Evolutionary conservation across 495 filamentous ascomycete species (phyloP).

Genomic region (Aspergillus wentii): DNA sequence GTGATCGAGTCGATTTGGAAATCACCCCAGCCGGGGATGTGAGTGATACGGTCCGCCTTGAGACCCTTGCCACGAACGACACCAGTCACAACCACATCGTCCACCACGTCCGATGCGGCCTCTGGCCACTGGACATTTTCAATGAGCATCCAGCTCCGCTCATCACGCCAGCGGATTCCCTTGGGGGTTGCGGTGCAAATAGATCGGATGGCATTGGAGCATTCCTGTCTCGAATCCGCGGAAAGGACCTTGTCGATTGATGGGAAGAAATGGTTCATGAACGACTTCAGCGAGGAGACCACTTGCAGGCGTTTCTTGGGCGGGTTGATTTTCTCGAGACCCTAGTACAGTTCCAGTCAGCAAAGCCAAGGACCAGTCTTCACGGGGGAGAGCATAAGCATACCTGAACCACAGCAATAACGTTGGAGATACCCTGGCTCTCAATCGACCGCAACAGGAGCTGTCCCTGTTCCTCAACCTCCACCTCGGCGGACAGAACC

Average conservation of each 20-base stretch:
- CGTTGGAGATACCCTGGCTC: conserved; percentile 86
- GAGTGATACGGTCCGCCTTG: conserved; percentile 83
- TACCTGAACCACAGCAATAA: conserved; percentile 70
- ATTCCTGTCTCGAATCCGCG: conserved; percentile 81
- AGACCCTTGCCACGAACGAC: conserved; percentile 80
- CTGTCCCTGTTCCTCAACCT: conserved; percentile 80
- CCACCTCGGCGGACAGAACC: conserved; percentile 70
- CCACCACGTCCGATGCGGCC: conserved; percentile 36
- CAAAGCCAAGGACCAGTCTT: neutral
- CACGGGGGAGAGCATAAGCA: neutral
- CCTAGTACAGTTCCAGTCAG: conserved; percentile 13
- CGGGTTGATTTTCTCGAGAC: conserved; percentile 69
- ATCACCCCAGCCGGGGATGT: conserved; percentile 90
- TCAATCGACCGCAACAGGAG: conserved; percentile 79
- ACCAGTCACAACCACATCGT: conserved; percentile 72
- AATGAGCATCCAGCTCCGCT: conserved; percentile 88
- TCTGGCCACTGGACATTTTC: conserved; percentile 72
- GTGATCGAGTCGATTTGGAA: conserved; percentile 90
- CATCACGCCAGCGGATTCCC: conserved; percentile 88
- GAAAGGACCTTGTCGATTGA: conserved; percentile 81
- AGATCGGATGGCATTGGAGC: conserved; percentile 80
- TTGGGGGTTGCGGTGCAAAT: conserved; percentile 88
- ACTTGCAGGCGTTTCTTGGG: conserved; percentile 72
- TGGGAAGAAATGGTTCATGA: conserved; percentile 90
- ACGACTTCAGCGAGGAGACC: conserved; percentile 75